These are phyloP conservation scores for Zalaria sp. DNA, from an alignment of 2,329 filamentous ascomycete species.

Conservation along the genomic window DNA sequence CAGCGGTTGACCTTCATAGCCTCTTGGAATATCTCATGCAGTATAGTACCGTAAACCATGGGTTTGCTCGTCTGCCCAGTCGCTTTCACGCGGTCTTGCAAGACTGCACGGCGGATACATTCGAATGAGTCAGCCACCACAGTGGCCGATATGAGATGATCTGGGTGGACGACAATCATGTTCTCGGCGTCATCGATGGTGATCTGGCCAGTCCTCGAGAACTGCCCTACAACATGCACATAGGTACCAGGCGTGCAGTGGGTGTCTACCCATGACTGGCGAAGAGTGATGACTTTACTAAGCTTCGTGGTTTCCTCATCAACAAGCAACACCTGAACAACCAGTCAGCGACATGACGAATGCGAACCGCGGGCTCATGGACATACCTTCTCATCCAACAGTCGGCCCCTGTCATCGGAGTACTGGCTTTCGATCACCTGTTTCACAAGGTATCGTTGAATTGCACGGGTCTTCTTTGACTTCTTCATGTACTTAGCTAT, in stretches of 20 bases:
- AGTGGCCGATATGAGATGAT: slow-evolving; percentile 88
- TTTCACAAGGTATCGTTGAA: slow-evolving; percentile 76
- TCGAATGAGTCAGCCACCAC: slow-evolving; percentile 93
- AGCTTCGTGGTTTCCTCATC: slow-evolving; percentile 59
- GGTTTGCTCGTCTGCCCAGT: slow-evolving; percentile 66
- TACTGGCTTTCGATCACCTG: slow-evolving; percentile 59
- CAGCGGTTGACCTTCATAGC: slow-evolving; percentile 73
- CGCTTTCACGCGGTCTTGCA: slow-evolving; percentile 90
- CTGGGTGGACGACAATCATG: slow-evolving; percentile 83
- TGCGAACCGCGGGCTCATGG: background rate
- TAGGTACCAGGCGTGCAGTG: slow-evolving; percentile 60
- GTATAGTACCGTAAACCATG: slow-evolving; percentile 80
- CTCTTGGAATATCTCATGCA: slow-evolving; percentile 92
- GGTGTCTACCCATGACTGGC: slow-evolving; percentile 78
- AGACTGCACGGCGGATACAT: slow-evolving; percentile 77
- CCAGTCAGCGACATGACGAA: slow-evolving; percentile 10
- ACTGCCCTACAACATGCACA: slow-evolving; percentile 75
- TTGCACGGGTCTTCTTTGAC: slow-evolving; percentile 54
- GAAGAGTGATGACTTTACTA: slow-evolving; percentile 56
- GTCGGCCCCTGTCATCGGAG: slow-evolving; percentile 45
- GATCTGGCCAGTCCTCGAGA: slow-evolving; percentile 56
- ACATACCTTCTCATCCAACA: slow-evolving; percentile 13
- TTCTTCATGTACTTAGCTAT: slow-evolving; percentile 35
- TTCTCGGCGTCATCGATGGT: slow-evolving; percentile 70
- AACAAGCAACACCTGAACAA: slow-evolving; percentile 59